phyloP scores from a whole-genome alignment of 1,284 basidiomycete species.

The Cryptococcus sp. region DNA sequence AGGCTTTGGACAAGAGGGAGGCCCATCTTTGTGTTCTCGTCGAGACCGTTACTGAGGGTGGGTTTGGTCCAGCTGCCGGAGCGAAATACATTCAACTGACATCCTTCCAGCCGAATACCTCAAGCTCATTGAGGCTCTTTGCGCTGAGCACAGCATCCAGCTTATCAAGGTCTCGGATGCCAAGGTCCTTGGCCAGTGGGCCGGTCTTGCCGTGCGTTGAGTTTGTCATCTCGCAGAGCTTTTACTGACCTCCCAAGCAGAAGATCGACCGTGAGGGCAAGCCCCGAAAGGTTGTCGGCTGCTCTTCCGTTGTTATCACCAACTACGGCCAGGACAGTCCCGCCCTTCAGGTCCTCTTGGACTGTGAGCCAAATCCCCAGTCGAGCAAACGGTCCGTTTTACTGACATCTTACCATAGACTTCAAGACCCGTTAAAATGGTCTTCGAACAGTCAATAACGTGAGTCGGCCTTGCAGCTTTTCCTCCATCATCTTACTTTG shows the following conservation, averaged over 20 bases:
- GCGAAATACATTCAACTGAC: background rate
- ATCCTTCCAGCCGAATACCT: slow-evolving; percentile 83
- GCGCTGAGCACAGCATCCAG: slow-evolving; percentile 99
- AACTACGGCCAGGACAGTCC: slow-evolving; percentile 96
- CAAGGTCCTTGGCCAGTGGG: slow-evolving; percentile 97
- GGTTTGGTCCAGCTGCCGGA: slow-evolving; percentile 14
- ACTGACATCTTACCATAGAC: slow-evolving; percentile 27
- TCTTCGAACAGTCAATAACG: background rate
- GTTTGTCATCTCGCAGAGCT: background rate
- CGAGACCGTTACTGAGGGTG: slow-evolving; percentile 91
- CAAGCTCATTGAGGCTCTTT: slow-evolving; percentile 99
- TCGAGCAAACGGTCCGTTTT: background rate
- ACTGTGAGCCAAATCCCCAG: slow-evolving; percentile 52
- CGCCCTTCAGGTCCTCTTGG: slow-evolving; percentile 93
- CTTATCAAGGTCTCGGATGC: slow-evolving; percentile 97
- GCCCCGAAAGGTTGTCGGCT: slow-evolving; percentile 93
- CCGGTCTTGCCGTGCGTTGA: slow-evolving; percentile 74
- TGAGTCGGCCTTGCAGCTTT: slow-evolving; percentile 14
- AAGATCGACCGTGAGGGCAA: slow-evolving; percentile 99
- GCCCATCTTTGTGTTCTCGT: slow-evolving; percentile 98
- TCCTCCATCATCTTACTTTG: slow-evolving; percentile 1
- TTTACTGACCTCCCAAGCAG: slow-evolving; percentile 16
- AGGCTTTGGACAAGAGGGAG: slow-evolving; percentile 98
- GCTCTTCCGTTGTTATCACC: slow-evolving; percentile 97
- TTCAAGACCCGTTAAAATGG: slow-evolving; percentile 54